Base-by-base conservation (phyloP, 1,139 yeast genomes). In the Nakaseomyces uthaithaninus region DNA sequence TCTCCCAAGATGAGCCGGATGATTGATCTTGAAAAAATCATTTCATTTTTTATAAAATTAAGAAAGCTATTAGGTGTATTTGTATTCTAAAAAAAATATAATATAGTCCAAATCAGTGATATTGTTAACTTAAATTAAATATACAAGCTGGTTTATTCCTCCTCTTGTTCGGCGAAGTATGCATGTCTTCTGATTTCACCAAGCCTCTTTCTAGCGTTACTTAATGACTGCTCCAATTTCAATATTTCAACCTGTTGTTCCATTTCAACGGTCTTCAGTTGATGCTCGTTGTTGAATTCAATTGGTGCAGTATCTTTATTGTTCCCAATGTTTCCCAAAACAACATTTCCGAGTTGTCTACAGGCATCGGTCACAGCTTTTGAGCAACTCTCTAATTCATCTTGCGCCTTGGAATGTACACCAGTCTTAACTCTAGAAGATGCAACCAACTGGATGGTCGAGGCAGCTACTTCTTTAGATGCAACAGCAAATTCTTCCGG, bases 241-340 rank as follows among this genome's bases (percentile, higher is more conserved):
- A 86, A 70, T 36, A 86, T 87, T 59, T 84, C 89, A 11, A 87
- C 95, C 60, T 86, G 95, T 62, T 86, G 95, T 55, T 86, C 94
- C 95, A 86, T 85, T 57, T 89, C 94, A 22, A 77, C 72, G 0
- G 94, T 83, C 62, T 83, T 83, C 52, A 86, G 86, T 60, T 85
- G 94, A 57, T 84, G 86, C 16, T 85, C 75, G 12, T 87, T 72
- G 25, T 82, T 71, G 57, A 80, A 82, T 57, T 86, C 94, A 41
- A 80, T 59, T 26, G 72, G 75, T 41, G 69, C 65, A 12, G 56
- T 59, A 22, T 55, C 63, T 6, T 40, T 22, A 3, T 31, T 10
- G 7, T 23, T 19, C 3, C 25, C 33, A n/a, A 23, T 33, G 9
- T 40, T 33, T 6, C 36, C 39, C 48, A 47, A 44, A 11, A 48